These are phyloP conservation scores for Plenodomus biglobosus DNA, from an alignment of 2,329 filamentous ascomycete genomes.

Conservation along the genomic window DNA sequence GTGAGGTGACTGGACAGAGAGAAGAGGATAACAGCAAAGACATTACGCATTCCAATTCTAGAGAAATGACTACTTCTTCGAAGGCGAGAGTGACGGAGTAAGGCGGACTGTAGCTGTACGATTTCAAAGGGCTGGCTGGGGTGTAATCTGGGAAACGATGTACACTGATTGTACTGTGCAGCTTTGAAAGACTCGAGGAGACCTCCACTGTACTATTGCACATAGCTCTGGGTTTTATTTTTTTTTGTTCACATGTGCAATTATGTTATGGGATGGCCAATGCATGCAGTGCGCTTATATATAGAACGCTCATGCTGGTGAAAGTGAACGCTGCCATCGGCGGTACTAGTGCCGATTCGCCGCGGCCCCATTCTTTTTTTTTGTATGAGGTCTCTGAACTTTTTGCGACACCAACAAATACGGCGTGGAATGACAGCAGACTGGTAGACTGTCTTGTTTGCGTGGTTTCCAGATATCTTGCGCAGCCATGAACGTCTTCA, in stretches of 20 bases:
- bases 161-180: not conserved
- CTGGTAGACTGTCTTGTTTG: too few species aligned
- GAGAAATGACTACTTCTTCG: not conserved
- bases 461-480: too few species aligned
- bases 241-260: conserved; percentile 40
- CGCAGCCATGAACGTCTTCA: conserved; percentile 68
- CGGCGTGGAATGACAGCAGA: too few species aligned
- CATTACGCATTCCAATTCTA: not conserved
- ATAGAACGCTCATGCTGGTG: not conserved
- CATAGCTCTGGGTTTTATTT: conserved; percentile 45
- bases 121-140: not conserved
- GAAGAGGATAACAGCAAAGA: not conserved
- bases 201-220: conserved; percentile 45
- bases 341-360: not conserved
- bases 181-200: not conserved
- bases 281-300: not conserved
- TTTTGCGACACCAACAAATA: not conserved
- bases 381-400: not conserved
- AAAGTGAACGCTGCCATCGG: not conserved
- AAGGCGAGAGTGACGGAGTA: not conserved
- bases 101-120: not conserved
- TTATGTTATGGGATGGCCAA: conserved; percentile 8
- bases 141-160: not conserved
- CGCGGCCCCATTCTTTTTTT: not conserved
- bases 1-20: not conserved